Evolutionary conservation across 1,139 yeast genomes (phyloP), one percentile per base, ranked within the genome.

Genomic region (Komagataea norvegica): DNA sequence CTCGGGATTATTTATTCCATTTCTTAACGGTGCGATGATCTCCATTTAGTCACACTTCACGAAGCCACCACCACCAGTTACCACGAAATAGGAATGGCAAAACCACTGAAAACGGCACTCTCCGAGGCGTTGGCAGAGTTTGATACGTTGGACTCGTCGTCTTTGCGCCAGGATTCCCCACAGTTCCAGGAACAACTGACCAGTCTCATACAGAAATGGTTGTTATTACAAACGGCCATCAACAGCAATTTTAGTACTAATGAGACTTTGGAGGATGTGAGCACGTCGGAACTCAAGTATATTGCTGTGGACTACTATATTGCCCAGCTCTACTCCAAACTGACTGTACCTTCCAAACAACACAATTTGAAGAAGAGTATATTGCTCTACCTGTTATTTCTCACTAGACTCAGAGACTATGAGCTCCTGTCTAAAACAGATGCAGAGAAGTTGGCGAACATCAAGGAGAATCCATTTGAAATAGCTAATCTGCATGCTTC

Each of bases 161-260:
- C 44, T 1, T 6, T 40, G n/a, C 46, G 68, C 35, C 65, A 59
- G 25, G 68, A 64, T 41, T 54, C 65, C 1, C 41, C 41, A 4
- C 62, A 56, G 29, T 65, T 45, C 40, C 70, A 66, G 39, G 38
- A 40, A 0, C 27, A 44, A 20, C 39, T 65, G 14, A 45, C 52
- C 1, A 23, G 37, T 1, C 41, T 47, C 10, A 54, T 63, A 2
- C 57, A 56, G 26, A 45, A 44, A 6, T 48, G 62, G 34, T 34
- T 64, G 11, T 46, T 54, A 20, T 40, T 70, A 27, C 66, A 67
- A 43, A 41, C 48, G 1, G 44, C 51, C 6, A 49, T 68, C 8
- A 49, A 70, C 17, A 61, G 68, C n/a, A 55, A 79, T 21, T 80
- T 79, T 57, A 79, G 87, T 51, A 63, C 62, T 8, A 80, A 80